Evolutionary conservation across 345 rosid genomes (phyloP).

Genomic region (Heritiera fomes): DNA sequence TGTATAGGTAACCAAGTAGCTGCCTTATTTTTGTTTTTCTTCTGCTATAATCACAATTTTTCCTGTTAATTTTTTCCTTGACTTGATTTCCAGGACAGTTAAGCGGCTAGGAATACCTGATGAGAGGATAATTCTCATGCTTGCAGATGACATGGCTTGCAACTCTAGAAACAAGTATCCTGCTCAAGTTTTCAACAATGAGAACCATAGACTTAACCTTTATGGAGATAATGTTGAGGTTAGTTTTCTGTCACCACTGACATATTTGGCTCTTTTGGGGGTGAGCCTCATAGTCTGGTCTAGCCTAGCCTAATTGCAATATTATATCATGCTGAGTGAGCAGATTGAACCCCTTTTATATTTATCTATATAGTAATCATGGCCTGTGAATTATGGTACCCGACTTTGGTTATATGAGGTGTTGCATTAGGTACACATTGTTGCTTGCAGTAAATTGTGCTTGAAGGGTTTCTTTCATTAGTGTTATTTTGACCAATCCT

Average conservation of each 20-base stretch:
- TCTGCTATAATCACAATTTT: background rate
- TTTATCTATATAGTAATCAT: background rate
- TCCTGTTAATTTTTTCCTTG: background rate
- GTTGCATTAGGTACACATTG: background rate
- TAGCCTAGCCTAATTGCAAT: background rate
- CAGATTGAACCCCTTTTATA: background rate
- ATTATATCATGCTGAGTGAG: background rate
- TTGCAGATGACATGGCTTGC: slow-evolving; percentile 99
- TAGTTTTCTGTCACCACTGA: slow-evolving; percentile 25
- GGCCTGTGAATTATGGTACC: background rate
- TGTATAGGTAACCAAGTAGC: slow-evolving; percentile 67
- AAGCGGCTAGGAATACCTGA: slow-evolving; percentile 95
- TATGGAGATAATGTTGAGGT: slow-evolving; percentile 99
- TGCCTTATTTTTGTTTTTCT: background rate
- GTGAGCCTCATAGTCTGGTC: background rate
- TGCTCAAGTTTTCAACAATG: slow-evolving; percentile 97
- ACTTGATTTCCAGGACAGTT: slow-evolving; percentile 70
- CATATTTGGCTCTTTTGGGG: slow-evolving; percentile 4
- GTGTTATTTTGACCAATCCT: slow-evolving; percentile 15
- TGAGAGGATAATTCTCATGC: slow-evolving; percentile 92
- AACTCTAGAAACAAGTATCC: slow-evolving; percentile 91
- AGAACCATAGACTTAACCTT: slow-evolving; percentile 89
- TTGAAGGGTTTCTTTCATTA: background rate
- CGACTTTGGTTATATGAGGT: background rate
- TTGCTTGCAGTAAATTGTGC: background rate